Percentiles rank a stretch among this genome's conserved stretches.
phyloP scores from a whole-genome alignment of 2,329 filamentous ascomycete species.

The Aspergillus sp. region DNA sequence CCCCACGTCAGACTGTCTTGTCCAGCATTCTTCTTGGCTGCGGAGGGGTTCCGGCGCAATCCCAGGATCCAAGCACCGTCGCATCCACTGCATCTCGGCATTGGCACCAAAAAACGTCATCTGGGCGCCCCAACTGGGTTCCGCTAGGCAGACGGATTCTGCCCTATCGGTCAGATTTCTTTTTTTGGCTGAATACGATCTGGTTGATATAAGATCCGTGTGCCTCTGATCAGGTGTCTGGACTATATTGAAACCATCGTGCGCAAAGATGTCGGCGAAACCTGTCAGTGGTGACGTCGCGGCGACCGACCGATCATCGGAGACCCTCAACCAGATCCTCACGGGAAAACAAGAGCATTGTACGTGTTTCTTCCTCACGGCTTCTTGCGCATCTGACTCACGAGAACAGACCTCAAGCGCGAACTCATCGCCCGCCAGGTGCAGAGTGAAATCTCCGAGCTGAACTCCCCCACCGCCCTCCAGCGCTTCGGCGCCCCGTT shows the following conservation, averaged over 20 bases:
- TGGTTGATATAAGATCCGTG: conserved; percentile 8
- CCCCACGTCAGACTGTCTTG: neutral
- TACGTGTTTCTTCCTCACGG: conserved; percentile 44
- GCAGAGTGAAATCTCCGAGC: conserved; percentile 82
- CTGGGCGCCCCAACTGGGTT: conserved; percentile 4
- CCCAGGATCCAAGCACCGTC: neutral
- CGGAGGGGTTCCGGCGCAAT: neutral
- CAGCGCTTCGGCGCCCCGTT: conserved; percentile 96
- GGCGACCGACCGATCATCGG: conserved; percentile 7
- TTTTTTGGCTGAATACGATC: neutral
- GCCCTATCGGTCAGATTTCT: conserved; percentile 5
- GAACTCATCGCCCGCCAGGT: conserved; percentile 91
- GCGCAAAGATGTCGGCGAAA: conserved; percentile 12
- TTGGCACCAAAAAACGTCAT: conserved; percentile 23
- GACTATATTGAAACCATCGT: conserved; percentile 4
- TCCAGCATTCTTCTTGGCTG: neutral
- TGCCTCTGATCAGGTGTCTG: conserved; percentile 9
- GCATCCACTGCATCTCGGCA: conserved; percentile 10
- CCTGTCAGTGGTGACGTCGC: conserved; percentile 1
- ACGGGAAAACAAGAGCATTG: conserved; percentile 99
- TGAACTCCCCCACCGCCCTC: conserved; percentile 91
- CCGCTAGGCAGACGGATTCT: conserved; percentile 33
- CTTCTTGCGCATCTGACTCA: conserved; percentile 6
- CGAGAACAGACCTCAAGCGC: conserved; percentile 76
- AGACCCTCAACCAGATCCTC: conserved; percentile 54